Conservation (phyloP, 2,329 filamentous ascomycete species). For the Cladophialophora immunda region DNA sequence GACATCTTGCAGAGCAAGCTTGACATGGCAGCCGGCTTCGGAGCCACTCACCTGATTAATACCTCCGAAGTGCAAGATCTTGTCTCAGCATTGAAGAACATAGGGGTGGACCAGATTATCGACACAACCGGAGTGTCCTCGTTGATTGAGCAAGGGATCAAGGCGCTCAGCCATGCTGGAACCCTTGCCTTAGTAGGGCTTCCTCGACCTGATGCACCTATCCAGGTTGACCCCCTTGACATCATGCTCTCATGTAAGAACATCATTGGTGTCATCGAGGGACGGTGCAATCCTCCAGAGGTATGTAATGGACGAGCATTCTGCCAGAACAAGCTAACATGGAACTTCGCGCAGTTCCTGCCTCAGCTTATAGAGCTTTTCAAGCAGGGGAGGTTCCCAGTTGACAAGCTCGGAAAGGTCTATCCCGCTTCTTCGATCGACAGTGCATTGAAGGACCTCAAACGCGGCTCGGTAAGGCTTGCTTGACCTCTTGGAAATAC, state of each 20-base stretch:
- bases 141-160: conserved; percentile 17
- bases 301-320: background rate
- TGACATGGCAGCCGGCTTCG: conserved; percentile 46
- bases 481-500: too few species aligned
- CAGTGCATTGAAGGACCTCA: conserved; percentile 14
- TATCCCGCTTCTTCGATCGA: conserved; percentile 18
- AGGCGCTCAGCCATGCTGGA: conserved; percentile 17
- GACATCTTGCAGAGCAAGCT: conserved; percentile 55
- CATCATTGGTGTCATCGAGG: conserved; percentile 7
- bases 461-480: background rate
- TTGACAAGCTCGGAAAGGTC: conserved; percentile 3
- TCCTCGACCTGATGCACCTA: conserved; percentile 10
- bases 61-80: conserved; percentile 40
- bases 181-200: conserved; percentile 20
- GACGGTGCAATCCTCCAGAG: conserved; percentile 13
- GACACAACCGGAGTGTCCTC: conserved; percentile 26
- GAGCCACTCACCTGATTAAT: conserved; percentile 26
- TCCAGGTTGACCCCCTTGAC: background rate
- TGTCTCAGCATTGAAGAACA: conserved; percentile 3
- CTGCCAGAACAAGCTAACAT: background rate
- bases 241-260: conserved; percentile 12
- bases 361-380: conserved; percentile 15
- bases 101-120: conserved; percentile 31
- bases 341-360: background rate
- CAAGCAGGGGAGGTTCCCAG: conserved; percentile 6